Evolutionary conservation across 2,329 filamentous ascomycete species (phyloP).

Genomic region (Pezicula neosporulosa): DNA sequence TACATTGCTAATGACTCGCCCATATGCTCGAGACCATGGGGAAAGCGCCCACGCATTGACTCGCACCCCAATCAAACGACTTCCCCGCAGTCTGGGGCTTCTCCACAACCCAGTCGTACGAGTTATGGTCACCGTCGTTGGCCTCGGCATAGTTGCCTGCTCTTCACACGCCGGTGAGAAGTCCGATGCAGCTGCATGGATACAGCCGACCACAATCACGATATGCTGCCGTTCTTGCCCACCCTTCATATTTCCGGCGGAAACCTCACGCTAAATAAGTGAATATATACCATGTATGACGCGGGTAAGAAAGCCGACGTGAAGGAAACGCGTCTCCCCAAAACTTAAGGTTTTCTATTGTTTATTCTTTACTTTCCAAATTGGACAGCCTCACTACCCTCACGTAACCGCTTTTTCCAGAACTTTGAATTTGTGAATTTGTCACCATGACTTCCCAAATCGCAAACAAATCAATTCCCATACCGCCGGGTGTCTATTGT

Average conservation of each 20-base stretch:
- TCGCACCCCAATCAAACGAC: too few relatives aligned
- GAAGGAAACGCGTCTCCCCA: not conserved
- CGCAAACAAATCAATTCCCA: slow-evolving; percentile 31
- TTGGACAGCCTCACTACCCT: not conserved
- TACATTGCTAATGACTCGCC: too few relatives aligned
- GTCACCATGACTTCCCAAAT: slow-evolving; percentile 3
- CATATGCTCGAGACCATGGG: too few relatives aligned
- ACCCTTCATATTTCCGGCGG: not conserved
- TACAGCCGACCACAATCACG: too few relatives aligned
- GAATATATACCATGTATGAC: not conserved
- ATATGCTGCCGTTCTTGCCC: too few relatives aligned
- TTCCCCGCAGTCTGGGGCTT: too few relatives aligned
- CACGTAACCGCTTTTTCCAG: too few relatives aligned
- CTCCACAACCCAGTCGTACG: too few relatives aligned
- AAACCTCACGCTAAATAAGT: not conserved
- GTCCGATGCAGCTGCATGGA: too few relatives aligned
- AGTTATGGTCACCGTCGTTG: too few relatives aligned
- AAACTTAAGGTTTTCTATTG: not conserved
- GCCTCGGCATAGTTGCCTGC: not conserved
- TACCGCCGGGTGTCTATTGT: slow-evolving; percentile 78
- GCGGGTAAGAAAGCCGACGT: not conserved
- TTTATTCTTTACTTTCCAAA: not conserved
- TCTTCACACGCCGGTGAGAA: not conserved
- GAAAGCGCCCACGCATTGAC: too few relatives aligned
- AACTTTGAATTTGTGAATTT: not conserved